Percentiles rank a stretch among this genome's conserved stretches.
Evolutionary conservation across 2,329 filamentous ascomycete genomes (phyloP).

Genomic region (Talaromyces albobiverticillius): DNA sequence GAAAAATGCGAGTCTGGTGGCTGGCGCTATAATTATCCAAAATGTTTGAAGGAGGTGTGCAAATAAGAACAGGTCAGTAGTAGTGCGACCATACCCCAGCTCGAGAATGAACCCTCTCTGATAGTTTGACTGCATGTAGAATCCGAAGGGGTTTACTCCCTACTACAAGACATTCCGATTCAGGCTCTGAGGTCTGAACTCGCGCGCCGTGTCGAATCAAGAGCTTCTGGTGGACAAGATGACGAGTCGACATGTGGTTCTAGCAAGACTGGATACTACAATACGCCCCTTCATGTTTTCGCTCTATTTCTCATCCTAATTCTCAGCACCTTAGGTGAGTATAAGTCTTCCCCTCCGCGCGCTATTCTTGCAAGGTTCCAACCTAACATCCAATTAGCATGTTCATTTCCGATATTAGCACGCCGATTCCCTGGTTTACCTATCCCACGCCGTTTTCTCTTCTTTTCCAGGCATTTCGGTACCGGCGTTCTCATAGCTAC

Average conservation of each 20-base stretch:
- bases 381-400: slow-evolving; percentile 49
- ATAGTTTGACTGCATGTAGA: not conserved
- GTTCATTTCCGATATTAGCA: slow-evolving; percentile 60
- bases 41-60: slow-evolving; percentile 2
- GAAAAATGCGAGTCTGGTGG: slow-evolving; percentile 5
- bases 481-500: slow-evolving; percentile 58
- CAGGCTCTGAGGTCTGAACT: slow-evolving; percentile 23
- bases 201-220: slow-evolving; percentile 6
- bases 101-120: not conserved
- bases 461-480: slow-evolving; percentile 59
- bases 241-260: slow-evolving; percentile 35
- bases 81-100: not conserved
- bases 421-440: slow-evolving; percentile 59
- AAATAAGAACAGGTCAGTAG: not conserved
- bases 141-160: not conserved
- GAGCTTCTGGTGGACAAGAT: slow-evolving; percentile 3
- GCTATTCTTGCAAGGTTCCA: slow-evolving; percentile 1
- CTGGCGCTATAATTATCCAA: not conserved
- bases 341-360: not conserved
- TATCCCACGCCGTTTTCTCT: slow-evolving; percentile 58
- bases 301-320: slow-evolving; percentile 65
- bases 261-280: slow-evolving; percentile 49
- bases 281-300: slow-evolving; percentile 65
- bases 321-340: slow-evolving; percentile 45
- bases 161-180: slow-evolving; percentile 27